Percentiles rank a stretch among this genome's conserved stretches.
These are phyloP conservation scores for Leccinum boreale DNA, from an alignment of 768 basidiomycete species.

Conservation along the genomic window DNA sequence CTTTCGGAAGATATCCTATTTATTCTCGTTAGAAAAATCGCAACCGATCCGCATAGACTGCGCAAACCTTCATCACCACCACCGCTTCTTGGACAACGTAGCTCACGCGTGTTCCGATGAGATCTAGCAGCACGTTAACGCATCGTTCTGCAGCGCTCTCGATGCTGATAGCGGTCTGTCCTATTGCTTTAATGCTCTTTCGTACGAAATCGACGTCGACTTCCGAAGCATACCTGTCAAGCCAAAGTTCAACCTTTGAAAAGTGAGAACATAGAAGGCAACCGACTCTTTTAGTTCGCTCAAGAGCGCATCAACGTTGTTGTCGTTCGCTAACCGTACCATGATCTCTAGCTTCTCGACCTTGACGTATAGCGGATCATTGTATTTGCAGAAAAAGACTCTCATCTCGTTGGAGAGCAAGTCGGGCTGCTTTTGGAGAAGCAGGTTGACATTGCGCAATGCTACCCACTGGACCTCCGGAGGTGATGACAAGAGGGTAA, in stretches of 20 bases:
- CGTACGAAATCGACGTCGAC: slow-evolving; percentile 98
- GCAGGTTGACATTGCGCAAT: slow-evolving; percentile 91
- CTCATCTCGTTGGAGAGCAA: slow-evolving; percentile 95
- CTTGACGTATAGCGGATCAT: slow-evolving; percentile 98
- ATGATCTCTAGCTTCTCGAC: slow-evolving; percentile 98
- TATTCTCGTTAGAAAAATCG: neutral
- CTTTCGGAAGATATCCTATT: slow-evolving; percentile 94
- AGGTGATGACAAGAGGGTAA: slow-evolving; percentile 93
- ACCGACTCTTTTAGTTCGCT: slow-evolving; percentile 94
- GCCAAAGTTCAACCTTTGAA: neutral
- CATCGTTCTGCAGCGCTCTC: slow-evolving; percentile 91
- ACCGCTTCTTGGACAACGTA: slow-evolving; percentile 99
- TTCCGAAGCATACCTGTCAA: slow-evolving; percentile 84
- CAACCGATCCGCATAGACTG: neutral
- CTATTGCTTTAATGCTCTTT: slow-evolving; percentile 91
- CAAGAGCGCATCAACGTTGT: slow-evolving; percentile 90
- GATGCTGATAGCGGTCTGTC: slow-evolving; percentile 94
- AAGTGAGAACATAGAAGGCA: neutral
- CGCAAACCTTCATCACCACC: slow-evolving; percentile 92
- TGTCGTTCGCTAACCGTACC: slow-evolving; percentile 87
- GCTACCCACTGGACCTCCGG: slow-evolving; percentile 99
- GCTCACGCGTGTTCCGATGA: slow-evolving; percentile 90
- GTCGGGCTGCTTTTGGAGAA: slow-evolving; percentile 90
- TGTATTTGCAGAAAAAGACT: slow-evolving; percentile 99
- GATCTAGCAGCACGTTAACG: slow-evolving; percentile 88